phyloP scores from a whole-genome alignment of 2,329 filamentous ascomycete genomes.

The Monosporascus sp. region DNA sequence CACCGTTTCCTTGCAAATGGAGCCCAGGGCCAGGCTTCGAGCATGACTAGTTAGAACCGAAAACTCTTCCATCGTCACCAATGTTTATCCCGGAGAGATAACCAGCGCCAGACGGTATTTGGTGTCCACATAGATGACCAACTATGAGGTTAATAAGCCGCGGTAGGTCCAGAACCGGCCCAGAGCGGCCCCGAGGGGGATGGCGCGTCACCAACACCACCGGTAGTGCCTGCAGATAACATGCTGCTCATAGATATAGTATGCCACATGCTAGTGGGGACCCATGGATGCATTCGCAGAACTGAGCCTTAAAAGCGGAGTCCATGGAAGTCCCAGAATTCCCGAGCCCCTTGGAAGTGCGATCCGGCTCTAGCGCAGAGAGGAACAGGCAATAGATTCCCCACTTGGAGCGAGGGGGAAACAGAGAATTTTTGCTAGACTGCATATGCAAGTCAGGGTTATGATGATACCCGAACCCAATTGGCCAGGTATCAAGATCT shows the following conservation, averaged over 20 bases:
- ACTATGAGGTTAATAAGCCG: neutral
- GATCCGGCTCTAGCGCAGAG: neutral
- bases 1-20: constrained; percentile 6
- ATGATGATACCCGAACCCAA: constrained; percentile 8
- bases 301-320: neutral
- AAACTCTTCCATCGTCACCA: neutral
- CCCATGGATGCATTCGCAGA: neutral
- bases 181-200: neutral
- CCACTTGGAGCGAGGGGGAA: constrained; percentile 6
- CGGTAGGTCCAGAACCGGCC: neutral
- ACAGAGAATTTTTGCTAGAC: constrained; percentile 6
- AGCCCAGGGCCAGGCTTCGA: neutral
- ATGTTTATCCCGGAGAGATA: constrained; percentile 1
- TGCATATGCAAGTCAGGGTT: constrained; percentile 13
- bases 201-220: neutral
- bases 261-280: neutral
- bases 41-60: neutral
- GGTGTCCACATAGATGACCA: neutral
- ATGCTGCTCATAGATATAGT: neutral
- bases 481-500: constrained; percentile 9
- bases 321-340: neutral
- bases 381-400: constrained; percentile 10
- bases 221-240: neutral
- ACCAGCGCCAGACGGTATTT: neutral
- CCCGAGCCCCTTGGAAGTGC: neutral